These are phyloP conservation scores for Udeniomyces megalosporus DNA, from an alignment of 768 basidiomycete species.

Conservation along the genomic window DNA sequence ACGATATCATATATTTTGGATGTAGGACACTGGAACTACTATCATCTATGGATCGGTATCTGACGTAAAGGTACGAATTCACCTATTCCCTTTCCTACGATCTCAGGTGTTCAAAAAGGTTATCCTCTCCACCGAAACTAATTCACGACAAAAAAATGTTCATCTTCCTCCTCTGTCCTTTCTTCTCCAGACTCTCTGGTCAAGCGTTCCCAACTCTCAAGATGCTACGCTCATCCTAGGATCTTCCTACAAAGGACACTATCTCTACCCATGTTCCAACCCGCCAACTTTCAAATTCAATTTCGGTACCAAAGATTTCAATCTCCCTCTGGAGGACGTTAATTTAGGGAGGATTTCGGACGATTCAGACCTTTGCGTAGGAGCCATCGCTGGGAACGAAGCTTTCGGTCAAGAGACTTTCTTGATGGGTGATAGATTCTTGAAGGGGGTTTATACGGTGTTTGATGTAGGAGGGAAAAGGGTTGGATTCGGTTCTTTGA, in stretches of 20 bases:
- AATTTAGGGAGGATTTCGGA: neutral
- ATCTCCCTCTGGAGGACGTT: neutral
- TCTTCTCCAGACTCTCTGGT: too few species aligned
- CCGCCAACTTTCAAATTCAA: neutral
- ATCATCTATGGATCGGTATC: neutral
- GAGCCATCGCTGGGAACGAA: neutral
- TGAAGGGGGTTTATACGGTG: neutral
- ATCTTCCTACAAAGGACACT: neutral
- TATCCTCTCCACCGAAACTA: too few species aligned
- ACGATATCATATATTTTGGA: too few species aligned
- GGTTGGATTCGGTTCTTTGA: neutral
- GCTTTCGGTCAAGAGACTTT: neutral
- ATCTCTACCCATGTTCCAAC: neutral
- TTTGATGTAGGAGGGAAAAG: neutral
- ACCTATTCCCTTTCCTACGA: too few species aligned
- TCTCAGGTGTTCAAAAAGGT: too few species aligned
- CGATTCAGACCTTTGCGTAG: neutral
- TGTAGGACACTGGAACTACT: slow-evolving; percentile 1
- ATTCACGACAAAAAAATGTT: too few species aligned
- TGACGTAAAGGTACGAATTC: neutral
- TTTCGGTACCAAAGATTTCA: slow-evolving; percentile 5
- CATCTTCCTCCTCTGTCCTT: too few species aligned
- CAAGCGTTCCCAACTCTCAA: too few species aligned
- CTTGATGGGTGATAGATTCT: neutral
- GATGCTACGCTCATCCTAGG: neutral